phyloP scores from a whole-genome alignment of 2,329 filamentous ascomycete genomes.

The Claviceps sp. region DNA sequence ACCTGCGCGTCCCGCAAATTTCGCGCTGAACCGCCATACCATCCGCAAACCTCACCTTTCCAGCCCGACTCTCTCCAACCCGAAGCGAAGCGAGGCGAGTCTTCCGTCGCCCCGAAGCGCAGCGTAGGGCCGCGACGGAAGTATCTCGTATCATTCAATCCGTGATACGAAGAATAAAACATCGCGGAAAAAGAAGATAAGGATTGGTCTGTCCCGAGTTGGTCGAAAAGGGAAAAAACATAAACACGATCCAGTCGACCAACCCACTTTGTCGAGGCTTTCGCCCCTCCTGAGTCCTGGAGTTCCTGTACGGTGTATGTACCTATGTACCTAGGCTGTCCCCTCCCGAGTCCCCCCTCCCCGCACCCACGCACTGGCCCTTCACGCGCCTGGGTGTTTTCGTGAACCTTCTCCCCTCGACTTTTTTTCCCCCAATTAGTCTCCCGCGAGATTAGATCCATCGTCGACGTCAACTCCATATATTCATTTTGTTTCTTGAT shows the following conservation, averaged over 20 bases:
- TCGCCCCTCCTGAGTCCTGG: conserved; percentile 1
- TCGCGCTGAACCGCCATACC: no score
- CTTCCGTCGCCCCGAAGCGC: no score
- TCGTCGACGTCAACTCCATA: not conserved
- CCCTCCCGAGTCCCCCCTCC: not conserved
- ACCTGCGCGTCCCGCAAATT: no score
- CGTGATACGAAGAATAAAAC: not conserved
- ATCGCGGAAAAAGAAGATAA: not conserved
- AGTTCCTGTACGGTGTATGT: no score
- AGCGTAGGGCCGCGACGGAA: no score
- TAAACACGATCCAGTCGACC: conserved; percentile 3
- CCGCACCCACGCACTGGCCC: conserved; percentile 7
- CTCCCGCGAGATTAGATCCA: not conserved
- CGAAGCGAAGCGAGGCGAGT: no score
- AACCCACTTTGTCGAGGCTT: conserved; percentile 4
- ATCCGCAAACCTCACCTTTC: no score
- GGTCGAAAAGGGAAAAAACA: not conserved
- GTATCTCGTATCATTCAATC: not conserved
- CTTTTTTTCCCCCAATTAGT: not conserved
- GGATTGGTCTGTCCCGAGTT: not conserved
- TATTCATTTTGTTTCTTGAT: not conserved
- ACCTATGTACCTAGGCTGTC: not conserved
- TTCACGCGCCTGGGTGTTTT: conserved; percentile 5
- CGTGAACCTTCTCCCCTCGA: conserved; percentile 2
- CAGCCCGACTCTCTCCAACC: no score